Evolutionary conservation across 306 rosid species (phyloP).

Genomic region (Quillaja saponaria): DNA sequence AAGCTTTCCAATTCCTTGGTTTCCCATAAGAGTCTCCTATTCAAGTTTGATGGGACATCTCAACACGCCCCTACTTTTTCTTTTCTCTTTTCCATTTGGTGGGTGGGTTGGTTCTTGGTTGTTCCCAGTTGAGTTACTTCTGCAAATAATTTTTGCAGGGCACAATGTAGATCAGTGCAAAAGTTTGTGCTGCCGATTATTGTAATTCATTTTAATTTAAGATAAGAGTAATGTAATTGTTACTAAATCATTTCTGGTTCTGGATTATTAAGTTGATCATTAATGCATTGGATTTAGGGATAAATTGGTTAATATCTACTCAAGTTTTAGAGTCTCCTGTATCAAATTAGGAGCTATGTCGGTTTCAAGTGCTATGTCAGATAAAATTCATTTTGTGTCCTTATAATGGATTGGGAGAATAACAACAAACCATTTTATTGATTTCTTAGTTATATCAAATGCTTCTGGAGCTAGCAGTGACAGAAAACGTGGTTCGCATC

Average conservation of each 20-base stretch:
- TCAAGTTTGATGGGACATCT: too few relatives aligned
- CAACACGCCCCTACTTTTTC: too few relatives aligned
- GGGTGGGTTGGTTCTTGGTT: neutral
- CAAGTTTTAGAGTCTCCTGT: neutral
- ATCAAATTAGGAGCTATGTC: neutral
- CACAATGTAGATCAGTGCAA: too few relatives aligned
- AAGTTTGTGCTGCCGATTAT: too few relatives aligned
- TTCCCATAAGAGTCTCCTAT: too few relatives aligned
- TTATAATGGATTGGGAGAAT: conserved; percentile 19
- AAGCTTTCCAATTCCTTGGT: neutral
- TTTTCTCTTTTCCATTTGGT: neutral
- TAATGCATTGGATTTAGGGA: conserved; percentile 13
- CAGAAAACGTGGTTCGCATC: conserved; percentile 46
- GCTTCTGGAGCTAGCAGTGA: conserved; percentile 46
- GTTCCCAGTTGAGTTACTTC: too few relatives aligned
- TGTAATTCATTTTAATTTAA: neutral
- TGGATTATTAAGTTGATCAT: conserved; percentile 1
- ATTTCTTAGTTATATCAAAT: conserved; percentile 48
- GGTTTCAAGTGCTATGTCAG: conserved; percentile 10
- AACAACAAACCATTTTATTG: conserved; percentile 25
- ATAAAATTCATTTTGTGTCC: conserved; percentile 17
- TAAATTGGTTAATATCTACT: conserved; percentile 3
- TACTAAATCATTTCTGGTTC: neutral
- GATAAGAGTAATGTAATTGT: neutral
- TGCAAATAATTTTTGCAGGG: too few relatives aligned